These are phyloP conservation scores for Dryas alaskensis DNA, from an alignment of 306 rosid genomes.

Conservation along the genomic window DNA sequence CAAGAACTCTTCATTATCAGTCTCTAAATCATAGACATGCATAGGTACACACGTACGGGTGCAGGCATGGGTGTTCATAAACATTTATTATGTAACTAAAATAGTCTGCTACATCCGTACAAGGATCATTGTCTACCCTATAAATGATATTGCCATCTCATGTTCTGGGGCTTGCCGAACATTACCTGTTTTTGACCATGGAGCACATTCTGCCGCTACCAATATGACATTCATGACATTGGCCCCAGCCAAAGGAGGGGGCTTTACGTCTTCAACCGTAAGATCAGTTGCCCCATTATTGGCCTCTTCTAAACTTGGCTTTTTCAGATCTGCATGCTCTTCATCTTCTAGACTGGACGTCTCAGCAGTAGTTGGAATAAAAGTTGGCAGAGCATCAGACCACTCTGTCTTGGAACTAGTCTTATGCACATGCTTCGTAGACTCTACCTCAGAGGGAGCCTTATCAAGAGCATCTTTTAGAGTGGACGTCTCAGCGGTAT, in stretches of 20 bases:
- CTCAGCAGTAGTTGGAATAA: constrained; percentile 25
- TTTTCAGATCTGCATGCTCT: constrained; percentile 23
- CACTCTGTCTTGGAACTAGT: constrained; percentile 24
- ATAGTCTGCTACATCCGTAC: constrained; percentile 7
- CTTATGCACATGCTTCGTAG: constrained; percentile 27
- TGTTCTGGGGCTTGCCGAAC: constrained; percentile 7
- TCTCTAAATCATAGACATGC: constrained; percentile 14
- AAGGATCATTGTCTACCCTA: constrained; percentile 11
- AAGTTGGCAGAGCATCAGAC: constrained; percentile 35
- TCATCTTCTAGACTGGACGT: constrained; percentile 27
- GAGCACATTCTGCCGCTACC: constrained; percentile 91
- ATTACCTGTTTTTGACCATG: constrained; percentile 90
- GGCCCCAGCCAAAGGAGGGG: constrained; percentile 81
- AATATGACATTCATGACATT: constrained; percentile 86
- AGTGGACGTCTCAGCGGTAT: constrained; percentile 19
- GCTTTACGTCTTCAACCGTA: constrained; percentile 34
- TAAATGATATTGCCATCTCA: constrained; percentile 11
- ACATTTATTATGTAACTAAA: background rate
- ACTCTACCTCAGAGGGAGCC: constrained; percentile 22
- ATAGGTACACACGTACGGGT: constrained; percentile 2
- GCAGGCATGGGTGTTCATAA: background rate
- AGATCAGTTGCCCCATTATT: constrained; percentile 24
- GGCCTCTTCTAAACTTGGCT: constrained; percentile 29
- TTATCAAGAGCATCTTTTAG: constrained; percentile 30
- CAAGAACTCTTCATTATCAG: constrained; percentile 36